Evolutionary conservation across 352 stramenopile species (phyloP).

Genomic region (Peronospora destructor): DNA sequence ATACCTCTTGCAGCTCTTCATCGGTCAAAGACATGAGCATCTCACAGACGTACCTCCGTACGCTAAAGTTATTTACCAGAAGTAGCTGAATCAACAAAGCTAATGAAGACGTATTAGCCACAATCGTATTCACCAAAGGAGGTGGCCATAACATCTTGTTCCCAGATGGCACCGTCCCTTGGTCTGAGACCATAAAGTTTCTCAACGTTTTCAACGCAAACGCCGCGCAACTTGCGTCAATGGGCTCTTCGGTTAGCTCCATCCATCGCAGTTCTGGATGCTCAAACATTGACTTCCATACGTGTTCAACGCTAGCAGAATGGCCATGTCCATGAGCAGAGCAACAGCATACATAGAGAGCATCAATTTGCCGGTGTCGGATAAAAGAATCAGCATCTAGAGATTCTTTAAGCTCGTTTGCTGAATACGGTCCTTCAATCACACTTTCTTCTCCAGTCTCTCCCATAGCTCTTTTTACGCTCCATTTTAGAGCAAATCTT

Average conservation of each 20-base stretch:
- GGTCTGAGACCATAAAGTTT: constrained; percentile 57
- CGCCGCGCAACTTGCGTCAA: constrained; percentile 40
- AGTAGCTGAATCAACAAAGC: constrained; percentile 60
- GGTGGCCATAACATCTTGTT: constrained; percentile 45
- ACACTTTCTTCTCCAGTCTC: constrained; percentile 15
- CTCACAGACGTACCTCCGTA: constrained; percentile 50
- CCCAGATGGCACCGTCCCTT: constrained; percentile 15
- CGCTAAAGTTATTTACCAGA: constrained; percentile 45
- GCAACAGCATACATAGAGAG: constrained; percentile 62
- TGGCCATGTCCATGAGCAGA: constrained; percentile 33
- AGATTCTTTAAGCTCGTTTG: constrained; percentile 49
- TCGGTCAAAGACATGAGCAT: constrained; percentile 54
- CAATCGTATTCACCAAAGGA: constrained; percentile 46
- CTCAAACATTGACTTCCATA: constrained; percentile 55
- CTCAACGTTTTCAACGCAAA: constrained; percentile 51
- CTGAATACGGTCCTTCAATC: constrained; percentile 43
- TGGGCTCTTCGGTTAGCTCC: constrained; percentile 58
- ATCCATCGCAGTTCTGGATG: constrained; percentile 76
- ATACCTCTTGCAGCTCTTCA: constrained; percentile 43
- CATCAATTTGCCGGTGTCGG: constrained; percentile 28
- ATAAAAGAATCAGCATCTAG: constrained; percentile 39
- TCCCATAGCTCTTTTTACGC: constrained; percentile 32
- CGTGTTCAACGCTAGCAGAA: constrained; percentile 31
- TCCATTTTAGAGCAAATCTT: constrained; percentile 62
- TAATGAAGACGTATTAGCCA: constrained; percentile 42